Percentiles rank a stretch among this genome's conserved stretches.
Evolutionary conservation across 75 land plant species (phyloP).

Genomic region (Azolla pinnata): DNA sequence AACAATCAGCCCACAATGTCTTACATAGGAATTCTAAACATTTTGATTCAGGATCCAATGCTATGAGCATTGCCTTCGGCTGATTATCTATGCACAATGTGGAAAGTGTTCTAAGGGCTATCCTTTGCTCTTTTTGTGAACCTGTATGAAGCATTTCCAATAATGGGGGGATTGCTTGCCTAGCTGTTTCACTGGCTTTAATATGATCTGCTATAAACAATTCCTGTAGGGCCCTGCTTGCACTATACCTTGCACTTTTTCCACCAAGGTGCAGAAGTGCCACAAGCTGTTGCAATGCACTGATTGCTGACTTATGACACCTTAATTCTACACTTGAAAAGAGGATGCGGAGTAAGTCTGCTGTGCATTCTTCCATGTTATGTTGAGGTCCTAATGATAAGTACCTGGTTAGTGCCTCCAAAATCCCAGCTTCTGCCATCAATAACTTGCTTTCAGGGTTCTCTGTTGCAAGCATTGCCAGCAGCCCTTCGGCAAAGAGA

Average conservation of each 20-base stretch:
- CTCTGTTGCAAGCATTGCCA: constrained; percentile 30
- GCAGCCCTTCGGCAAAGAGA: constrained; percentile 35
- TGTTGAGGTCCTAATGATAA: constrained; percentile 44
- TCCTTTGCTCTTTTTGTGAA: constrained; percentile 34
- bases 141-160: constrained; percentile 40
- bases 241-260: constrained; percentile 32
- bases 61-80: constrained; percentile 35
- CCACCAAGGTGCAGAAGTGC: constrained; percentile 39
- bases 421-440: constrained; percentile 46
- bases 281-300: constrained; percentile 35
- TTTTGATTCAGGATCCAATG: constrained; percentile 37
- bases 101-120: constrained; percentile 28
- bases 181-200: constrained; percentile 26
- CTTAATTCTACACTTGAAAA: constrained; percentile 31
- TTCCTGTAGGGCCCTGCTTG: constrained; percentile 31
- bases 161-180: constrained; percentile 35
- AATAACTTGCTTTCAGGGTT: constrained; percentile 32
- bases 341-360: constrained; percentile 30
- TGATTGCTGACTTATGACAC: constrained; percentile 33
- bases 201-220: constrained; percentile 30
- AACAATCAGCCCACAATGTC: constrained; percentile 21
- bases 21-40: constrained; percentile 25
- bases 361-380: constrained; percentile 37
- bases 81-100: constrained; percentile 34
- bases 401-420: constrained; percentile 39